Evolutionary conservation across 2,329 filamentous ascomycete genomes (phyloP), one percentile per base, ranked within the genome.

Genomic region (Claviceps lovelessii): DNA sequence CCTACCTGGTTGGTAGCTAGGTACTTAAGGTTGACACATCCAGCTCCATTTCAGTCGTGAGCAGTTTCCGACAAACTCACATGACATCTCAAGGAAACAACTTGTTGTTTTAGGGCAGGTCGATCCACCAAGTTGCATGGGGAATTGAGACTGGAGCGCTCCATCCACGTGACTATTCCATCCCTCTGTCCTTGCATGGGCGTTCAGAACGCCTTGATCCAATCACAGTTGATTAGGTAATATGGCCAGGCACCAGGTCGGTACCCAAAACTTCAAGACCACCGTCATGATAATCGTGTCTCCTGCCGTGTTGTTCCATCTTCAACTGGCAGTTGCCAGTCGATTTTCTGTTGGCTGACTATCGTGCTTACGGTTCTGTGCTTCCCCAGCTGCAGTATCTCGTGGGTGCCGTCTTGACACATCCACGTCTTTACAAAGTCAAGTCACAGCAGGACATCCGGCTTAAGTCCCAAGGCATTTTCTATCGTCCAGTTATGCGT

Each of bases 231-330:
- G 52, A 54, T 56, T 54, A 56, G 35, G 44, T 56, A 56, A 56
- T 44, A 9, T 44, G 33, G 19, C 55, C 37, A 54, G 55, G 55
- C 55, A 56, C 37, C 44, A 49, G 17, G 39, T 56, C 52, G 55
- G 55, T 56, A 56, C 55, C 55, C 55, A 52, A 56, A 56, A 51
- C 42, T 54, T 54, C 52, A 44, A 54, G 49, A 54, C 47, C 44
- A 17, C 44, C 52, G 8, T n/a, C 33, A n/a, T 49, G 4, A 37
- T 15, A 23, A 54, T 48, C 23, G n/a, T 48, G 47, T 28, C 33
- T 17, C 49, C 47, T 49, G 19, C 49, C 42, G 39, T 19, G 31
- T 49, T 49, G 39, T 49, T 51, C 23, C 49, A 54, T 51, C 52
- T 53, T 50, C 48, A 39, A 54, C 49, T 54, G 52, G 42, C 49